These are phyloP conservation scores for Tetradesmus lagerheimii DNA, from an alignment of 139 green algal genomes.

Conservation along the genomic window DNA sequence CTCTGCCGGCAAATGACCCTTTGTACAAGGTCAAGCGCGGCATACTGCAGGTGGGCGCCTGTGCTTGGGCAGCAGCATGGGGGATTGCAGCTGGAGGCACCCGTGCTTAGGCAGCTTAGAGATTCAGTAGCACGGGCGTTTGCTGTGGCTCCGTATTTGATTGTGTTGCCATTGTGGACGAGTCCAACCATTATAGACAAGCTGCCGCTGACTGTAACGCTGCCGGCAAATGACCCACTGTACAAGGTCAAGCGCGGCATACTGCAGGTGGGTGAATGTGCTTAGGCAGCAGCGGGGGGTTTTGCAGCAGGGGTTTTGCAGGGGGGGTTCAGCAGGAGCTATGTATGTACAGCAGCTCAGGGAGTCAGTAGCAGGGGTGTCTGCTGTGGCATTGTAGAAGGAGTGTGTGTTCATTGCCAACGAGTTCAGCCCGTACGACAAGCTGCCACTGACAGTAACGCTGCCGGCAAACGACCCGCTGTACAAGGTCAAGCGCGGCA, in stretches of 20 bases:
- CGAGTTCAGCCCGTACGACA: conserved; percentile 77
- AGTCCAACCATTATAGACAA: conserved; percentile 79
- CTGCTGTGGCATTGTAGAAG: no score
- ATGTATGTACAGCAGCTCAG: no score
- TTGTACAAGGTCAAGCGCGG: conserved; percentile 87
- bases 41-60: conserved; percentile 63
- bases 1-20: conserved; percentile 77
- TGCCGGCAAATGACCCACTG: conserved; percentile 81
- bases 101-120: no score
- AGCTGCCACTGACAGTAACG: conserved; percentile 69
- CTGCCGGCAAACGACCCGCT: conserved; percentile 81
- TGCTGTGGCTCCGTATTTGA: no score
- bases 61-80: no score
- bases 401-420: no score
- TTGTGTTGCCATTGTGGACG: conserved; percentile 49
- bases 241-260: conserved; percentile 83
- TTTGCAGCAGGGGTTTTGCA: no score
- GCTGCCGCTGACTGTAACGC: conserved; percentile 66
- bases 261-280: conserved; percentile 71
- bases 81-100: no score
- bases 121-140: no score
- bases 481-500: conserved; percentile 83
- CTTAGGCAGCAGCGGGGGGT: no score
- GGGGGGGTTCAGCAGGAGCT: no score
- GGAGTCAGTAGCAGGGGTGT: no score